Base-by-base conservation (phyloP, 257 asterid genomes). In the Ilex asprella region DNA sequence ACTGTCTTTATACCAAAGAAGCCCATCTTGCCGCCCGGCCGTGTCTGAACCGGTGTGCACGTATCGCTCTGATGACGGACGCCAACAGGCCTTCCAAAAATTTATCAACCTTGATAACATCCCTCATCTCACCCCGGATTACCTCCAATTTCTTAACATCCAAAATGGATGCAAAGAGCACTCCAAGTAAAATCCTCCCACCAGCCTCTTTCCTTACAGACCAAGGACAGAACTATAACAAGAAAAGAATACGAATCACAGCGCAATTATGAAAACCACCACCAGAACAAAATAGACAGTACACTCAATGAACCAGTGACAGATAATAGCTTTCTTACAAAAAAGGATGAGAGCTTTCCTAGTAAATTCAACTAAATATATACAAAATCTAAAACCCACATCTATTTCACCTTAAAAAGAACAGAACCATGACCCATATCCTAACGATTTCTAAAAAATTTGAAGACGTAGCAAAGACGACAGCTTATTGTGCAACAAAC, bases 111-210 rank as follows among this genome's bases (percentile, higher is more conserved):
- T 76, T 70, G 82, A 76, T 80, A 80, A 71, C 85, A 80, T 80
- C 85, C 85, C 85, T 76, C 85, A 80, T 80, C 69, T 80, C 85
- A 80, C 71, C 82, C 73, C 66, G 78, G 78, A 58, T 71, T 70
- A 76, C 73, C 64, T 31, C 69, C 41, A 59, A 68, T 70, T 73
- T 70, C 65, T 71, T 75, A 73, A 70, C 85, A 80, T 80, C 85
- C 85, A 56, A 76, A 66, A 71, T 59, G 85, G 85, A 80, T 80
- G 85, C 72, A 62, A 64, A 63, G 39, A 59, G 3, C 61, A 50
- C 29, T 57, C 50, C 44, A 41, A 65, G 51, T 30, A 56, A 62
- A 21, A 58, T 13, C 43, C 35, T 47, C 46, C 51, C 58, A 31
- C 64, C 57, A 30, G 30, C 46, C 61, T 63, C 64, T 63, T 31